Base-by-base conservation (phyloP, 768 basidiomycete genomes). In the Hydnomerulius pinastri region DNA sequence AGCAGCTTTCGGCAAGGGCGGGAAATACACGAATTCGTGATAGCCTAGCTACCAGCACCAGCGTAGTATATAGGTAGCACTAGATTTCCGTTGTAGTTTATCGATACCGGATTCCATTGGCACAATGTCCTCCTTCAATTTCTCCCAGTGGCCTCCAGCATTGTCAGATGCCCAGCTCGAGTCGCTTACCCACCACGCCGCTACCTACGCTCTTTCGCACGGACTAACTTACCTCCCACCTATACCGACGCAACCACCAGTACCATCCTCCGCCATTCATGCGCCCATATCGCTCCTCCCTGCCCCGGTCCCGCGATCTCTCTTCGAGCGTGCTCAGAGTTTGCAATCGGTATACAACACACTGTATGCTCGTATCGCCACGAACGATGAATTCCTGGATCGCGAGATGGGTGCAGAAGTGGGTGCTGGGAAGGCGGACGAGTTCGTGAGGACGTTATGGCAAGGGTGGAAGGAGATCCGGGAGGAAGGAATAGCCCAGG, bases 251-350 rank as follows among this genome's bases (percentile, higher is more conserved):
- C 66, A 65, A 18, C 79, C 83, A 49, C 72, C 82, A 2, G 61
- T 72, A 21, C 83, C 87, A 2, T 80, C 82, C 10, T 82, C 85
- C n/a, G 86, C 85, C 0, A 90, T 95, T 57, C 90, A 97, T 64
- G 95, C 94, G 0, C 97, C 97, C 0, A 72, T 98, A 55, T 80
- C 95, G 0, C 75, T 99, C 33, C 80, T 94, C 58, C 96, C 97
- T 2, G 83, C 92, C 0, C 92, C 94, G 0, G 82, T 97, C 56
- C 94, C 96, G 1, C 77, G 86, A 12, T 48, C 66, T 2, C 72
- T 90, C 12, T 97, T 95, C 63, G 59, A 79, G 4, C 74, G 76
- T 17, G 92, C 89, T 0, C 68, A 78, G 50, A 66, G 69, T 33
- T 66, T 98, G 3, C 95, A 98, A 63, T 76, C 76, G 3, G 66